Evolutionary conservation across 2,329 filamentous ascomycete species (phyloP).

Genomic region (Bertia moriformis): DNA sequence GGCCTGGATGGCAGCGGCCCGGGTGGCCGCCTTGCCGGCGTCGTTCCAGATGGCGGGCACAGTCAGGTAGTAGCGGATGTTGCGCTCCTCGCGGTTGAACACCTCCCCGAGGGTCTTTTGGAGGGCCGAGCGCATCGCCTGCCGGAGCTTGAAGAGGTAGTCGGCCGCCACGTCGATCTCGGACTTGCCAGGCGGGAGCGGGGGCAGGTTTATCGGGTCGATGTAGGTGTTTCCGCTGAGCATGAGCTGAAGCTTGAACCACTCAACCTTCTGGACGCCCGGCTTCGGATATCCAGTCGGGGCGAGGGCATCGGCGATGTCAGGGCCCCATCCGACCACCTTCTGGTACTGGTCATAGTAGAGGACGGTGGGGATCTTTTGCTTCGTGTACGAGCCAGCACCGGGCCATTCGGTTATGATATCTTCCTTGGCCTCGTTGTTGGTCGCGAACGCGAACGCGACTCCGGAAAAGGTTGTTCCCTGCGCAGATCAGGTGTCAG

Average conservation of each 20-base stretch:
- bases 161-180: constrained; percentile 99
- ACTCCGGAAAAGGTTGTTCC: constrained; percentile 97
- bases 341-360: constrained; percentile 99
- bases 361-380: constrained; percentile 98
- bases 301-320: constrained; percentile 91
- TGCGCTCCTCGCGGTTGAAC: constrained; percentile 93
- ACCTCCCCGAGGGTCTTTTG: constrained; percentile 95
- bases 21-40: constrained; percentile 89
- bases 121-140: constrained; percentile 88
- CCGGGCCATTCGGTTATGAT: constrained; percentile 99
- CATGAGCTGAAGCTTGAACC: constrained; percentile 99
- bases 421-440: constrained; percentile 93
- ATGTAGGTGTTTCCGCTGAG: constrained; percentile 97
- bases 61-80: constrained; percentile 93
- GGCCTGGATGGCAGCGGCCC: constrained; percentile 93
- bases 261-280: constrained; percentile 96
- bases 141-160: constrained; percentile 93
- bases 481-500: too few relatives aligned
- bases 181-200: constrained; percentile 91
- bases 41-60: constrained; percentile 99
- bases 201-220: constrained; percentile 94
- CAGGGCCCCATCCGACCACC: constrained; percentile 97
- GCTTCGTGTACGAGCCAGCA: constrained; percentile 92
- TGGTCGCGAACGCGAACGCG: constrained; percentile 91
- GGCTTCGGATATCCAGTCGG: constrained; percentile 96